A percentile compares a stretch with the other conserved stretches of the same genome.
These are phyloP conservation scores for Diaporthe vaccinii DNA, from an alignment of 2,329 filamentous ascomycete species.

Conservation along the genomic window DNA sequence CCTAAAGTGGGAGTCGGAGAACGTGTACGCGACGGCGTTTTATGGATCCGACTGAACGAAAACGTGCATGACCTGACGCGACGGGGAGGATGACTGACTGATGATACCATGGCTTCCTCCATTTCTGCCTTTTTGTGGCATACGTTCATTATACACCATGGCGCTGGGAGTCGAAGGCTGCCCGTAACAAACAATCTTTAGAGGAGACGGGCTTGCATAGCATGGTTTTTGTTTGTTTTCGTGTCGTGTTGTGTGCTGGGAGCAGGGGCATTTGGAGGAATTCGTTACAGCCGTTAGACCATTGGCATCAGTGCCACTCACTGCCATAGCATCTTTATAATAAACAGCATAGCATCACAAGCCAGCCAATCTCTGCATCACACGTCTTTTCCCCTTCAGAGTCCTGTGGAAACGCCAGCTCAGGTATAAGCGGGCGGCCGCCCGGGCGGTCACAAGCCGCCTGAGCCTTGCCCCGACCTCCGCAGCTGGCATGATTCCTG, in stretches of 20 bases:
- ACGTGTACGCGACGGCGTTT: constrained; percentile 55
- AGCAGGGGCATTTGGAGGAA: neutral
- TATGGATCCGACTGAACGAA: constrained; percentile 41
- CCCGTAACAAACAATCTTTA: neutral
- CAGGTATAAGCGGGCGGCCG: constrained; percentile 17
- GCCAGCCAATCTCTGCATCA: constrained; percentile 6
- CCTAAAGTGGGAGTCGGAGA: constrained; percentile 68
- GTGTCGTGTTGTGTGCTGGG: neutral
- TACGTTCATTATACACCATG: neutral
- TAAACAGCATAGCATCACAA: neutral
- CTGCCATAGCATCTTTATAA: constrained; percentile 11
- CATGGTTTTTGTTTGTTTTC: constrained; percentile 20
- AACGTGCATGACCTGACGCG: neutral
- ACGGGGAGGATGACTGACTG: neutral
- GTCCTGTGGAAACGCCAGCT: neutral
- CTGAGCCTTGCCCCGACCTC: neutral
- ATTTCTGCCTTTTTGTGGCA: neutral
- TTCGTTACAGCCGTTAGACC: neutral
- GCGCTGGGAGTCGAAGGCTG: neutral
- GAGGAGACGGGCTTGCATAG: constrained; percentile 16
- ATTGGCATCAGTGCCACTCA: constrained; percentile 7
- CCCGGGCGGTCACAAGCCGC: constrained; percentile 13
- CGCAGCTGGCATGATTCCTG: constrained; percentile 9
- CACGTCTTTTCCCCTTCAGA: neutral
- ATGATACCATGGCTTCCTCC: neutral